Evolutionary conservation across 441 rosid species (phyloP).

Genomic region (Melianthus villosus): DNA sequence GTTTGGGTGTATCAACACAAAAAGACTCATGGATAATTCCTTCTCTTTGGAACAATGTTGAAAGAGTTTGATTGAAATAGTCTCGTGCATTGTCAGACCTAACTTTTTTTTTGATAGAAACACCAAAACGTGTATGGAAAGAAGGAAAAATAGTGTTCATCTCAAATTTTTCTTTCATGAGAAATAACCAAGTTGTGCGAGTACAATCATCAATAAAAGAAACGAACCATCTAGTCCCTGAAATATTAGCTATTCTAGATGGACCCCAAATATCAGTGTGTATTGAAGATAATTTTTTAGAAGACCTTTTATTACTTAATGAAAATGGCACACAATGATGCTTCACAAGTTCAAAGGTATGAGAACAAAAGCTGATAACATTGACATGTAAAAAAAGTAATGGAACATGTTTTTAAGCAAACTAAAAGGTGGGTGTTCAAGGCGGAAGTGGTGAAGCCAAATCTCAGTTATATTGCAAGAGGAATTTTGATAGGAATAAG

Average conservation of each 20-base stretch:
- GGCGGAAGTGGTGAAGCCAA: too few species aligned
- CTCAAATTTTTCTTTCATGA: too few species aligned
- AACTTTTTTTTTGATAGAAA: too few species aligned
- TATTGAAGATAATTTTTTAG: background rate
- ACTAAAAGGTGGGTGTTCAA: too few species aligned
- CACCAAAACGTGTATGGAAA: too few species aligned
- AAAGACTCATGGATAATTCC: background rate
- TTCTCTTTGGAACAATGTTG: background rate
- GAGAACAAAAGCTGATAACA: too few species aligned
- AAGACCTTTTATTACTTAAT: background rate
- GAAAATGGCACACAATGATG: background rate
- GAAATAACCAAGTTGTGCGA: background rate
- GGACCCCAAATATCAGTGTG: background rate
- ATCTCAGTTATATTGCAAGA: too few species aligned
- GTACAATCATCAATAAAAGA: background rate
- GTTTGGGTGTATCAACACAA: background rate
- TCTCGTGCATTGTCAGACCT: too few species aligned
- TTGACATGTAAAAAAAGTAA: too few species aligned
- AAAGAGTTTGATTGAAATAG: background rate
- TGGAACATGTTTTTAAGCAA: too few species aligned
- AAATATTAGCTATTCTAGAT: background rate
- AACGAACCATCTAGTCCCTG: background rate
- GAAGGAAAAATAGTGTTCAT: too few species aligned
- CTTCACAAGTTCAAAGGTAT: background rate
- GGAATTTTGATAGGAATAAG: too few species aligned